Evolutionary conservation across 495 filamentous ascomycete species (phyloP), one percentile per base, ranked within the genome.

Genomic region (Podospora pseudocomata): DNA sequence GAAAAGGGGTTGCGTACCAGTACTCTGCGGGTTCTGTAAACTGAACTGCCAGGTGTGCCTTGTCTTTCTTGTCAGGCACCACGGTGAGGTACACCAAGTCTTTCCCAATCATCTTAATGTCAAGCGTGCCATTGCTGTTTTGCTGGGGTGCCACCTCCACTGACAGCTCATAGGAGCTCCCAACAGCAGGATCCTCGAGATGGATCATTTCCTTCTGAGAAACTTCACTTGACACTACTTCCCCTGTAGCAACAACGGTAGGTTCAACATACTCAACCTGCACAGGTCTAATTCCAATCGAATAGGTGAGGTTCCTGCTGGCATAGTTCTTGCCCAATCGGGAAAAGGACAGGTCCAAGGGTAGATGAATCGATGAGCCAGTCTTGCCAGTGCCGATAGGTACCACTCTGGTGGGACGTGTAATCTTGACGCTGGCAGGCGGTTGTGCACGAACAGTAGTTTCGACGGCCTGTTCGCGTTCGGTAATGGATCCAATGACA

Each of bases 1-100:
- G 30, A 9, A 19, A 16, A 11, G 60, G 60, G 26, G 30, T 18
- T 4, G 1, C 60, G 19, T 39, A 20, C 28, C 60, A 39, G 60
- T 44, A 44, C 60, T 19, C 60, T 20, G 32, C 28, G n/a, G 18
- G 34, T n/a, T 39, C 60, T 55, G 62, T 65, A 27, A 54, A 69
- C 65, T 69, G n/a, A 5, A 58, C n/a, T 58, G 55, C 55, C 6
- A 23, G 18, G 13, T 6, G 9, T 49, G 39, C 39, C 39, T 49
- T 49, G 9, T 49, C 13, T 11, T 49, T 49, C 23, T 58, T 20
- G 5, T 58, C n/a, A 7, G 55, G 55, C n/a, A 58, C 55, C 0
- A 58, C n/a, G 4, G 55, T 58, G 16, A 58, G 55, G 23, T 58
- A 58, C n/a, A 58, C n/a, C n/a, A 58, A n/a, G 55, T 58, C 55